Conservation (phyloP, 2,329 filamentous ascomycete genomes). For the Dactylellina sp. region DNA sequence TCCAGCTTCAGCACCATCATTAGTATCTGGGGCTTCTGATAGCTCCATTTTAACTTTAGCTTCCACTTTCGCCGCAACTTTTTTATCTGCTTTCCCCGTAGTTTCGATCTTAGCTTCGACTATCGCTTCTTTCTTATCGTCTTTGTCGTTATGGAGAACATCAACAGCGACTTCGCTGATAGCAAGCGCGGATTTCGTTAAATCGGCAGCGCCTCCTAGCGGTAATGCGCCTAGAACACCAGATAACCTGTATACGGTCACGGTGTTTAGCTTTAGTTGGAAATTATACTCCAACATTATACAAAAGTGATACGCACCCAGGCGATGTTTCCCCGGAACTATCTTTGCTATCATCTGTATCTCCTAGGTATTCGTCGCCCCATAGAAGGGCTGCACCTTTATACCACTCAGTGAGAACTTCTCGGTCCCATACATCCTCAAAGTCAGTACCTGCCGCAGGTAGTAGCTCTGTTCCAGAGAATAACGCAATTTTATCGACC, state of each 20-base stretch:
- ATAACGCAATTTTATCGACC: conserved; percentile 2
- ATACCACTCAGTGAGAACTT: conserved; percentile 45
- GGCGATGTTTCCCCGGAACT: neutral
- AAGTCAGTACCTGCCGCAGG: conserved; percentile 26
- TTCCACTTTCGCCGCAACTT: conserved; percentile 22
- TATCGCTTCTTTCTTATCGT: conserved; percentile 24
- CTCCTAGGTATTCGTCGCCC: conserved; percentile 7
- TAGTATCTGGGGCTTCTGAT: conserved; percentile 15
- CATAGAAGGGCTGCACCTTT: conserved; percentile 40
- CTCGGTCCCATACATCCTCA: conserved; percentile 40
- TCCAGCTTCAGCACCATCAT: conserved; percentile 4
- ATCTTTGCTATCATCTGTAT: neutral
- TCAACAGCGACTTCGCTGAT: conserved; percentile 20
- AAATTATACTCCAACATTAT: neutral
- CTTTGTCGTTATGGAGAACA: conserved; percentile 7
- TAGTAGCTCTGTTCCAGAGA: conserved; percentile 23
- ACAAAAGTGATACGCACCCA: conserved; percentile 4
- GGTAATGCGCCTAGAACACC: conserved; percentile 16
- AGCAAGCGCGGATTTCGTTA: conserved; percentile 23
- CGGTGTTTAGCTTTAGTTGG: neutral
- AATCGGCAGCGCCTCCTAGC: neutral
- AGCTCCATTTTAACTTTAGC: conserved; percentile 35
- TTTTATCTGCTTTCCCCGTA: conserved; percentile 1
- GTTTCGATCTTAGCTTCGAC: conserved; percentile 29
- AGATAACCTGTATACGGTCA: neutral